Conservation (phyloP, 129 eudicot species). For the Heracleum sosnowskyi region DNA sequence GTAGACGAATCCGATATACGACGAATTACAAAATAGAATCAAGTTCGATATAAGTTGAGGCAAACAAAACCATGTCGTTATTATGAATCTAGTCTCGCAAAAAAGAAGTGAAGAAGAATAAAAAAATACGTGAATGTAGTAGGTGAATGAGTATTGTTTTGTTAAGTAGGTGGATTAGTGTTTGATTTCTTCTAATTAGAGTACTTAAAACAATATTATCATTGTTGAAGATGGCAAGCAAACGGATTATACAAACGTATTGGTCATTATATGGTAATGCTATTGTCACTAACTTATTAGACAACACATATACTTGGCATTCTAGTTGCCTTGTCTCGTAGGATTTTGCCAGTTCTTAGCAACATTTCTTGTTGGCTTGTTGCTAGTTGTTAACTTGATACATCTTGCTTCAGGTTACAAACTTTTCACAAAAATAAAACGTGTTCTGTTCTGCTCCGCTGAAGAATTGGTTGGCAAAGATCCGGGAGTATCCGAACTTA, state of each 20-base stretch:
- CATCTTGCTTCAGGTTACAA: neutral
- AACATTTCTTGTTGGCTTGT: neutral
- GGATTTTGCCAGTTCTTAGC: neutral
- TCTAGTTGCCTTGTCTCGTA: neutral
- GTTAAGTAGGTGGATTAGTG: neutral
- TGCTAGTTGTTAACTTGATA: neutral
- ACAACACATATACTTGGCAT: neutral
- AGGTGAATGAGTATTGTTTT: neutral
- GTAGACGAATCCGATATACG: no score
- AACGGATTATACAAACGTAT: neutral
- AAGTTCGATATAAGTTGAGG: no score
- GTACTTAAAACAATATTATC: neutral
- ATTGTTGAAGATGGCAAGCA: constrained; percentile 3
- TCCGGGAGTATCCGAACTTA: neutral
- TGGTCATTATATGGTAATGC: constrained; percentile 1
- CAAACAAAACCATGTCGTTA: no score
- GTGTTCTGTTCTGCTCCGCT: neutral
- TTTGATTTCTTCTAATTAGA: neutral
- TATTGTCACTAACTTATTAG: neutral
- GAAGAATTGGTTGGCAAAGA: neutral
- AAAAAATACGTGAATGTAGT: neutral
- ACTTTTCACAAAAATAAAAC: neutral
- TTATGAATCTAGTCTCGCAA: neutral
- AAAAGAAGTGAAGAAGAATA: neutral
- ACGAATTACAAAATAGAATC: no score